Percentiles rank a stretch among this genome's conserved stretches.
phyloP scores from a whole-genome alignment of 805 yeast genomes.

The Spathaspora sp. region DNA sequence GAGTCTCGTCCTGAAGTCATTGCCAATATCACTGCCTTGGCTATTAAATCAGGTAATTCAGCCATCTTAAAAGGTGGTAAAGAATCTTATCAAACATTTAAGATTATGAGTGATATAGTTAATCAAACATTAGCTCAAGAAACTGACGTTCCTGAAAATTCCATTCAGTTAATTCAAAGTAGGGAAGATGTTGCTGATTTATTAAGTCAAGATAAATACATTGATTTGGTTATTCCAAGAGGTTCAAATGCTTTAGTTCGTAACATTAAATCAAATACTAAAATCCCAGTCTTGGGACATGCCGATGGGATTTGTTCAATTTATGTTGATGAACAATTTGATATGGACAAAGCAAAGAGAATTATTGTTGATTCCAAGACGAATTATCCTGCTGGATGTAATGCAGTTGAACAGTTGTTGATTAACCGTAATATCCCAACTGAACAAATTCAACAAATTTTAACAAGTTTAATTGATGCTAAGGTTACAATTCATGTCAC shows the following conservation, averaged over 20 bases:
- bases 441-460: slow-evolving; percentile 19
- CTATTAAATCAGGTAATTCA: slow-evolving; percentile 94
- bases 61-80: slow-evolving; percentile 98
- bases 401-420: slow-evolving; percentile 87
- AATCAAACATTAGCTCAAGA: slow-evolving; percentile 49
- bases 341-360: slow-evolving; percentile 69
- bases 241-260: slow-evolving; percentile 94
- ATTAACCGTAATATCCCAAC: slow-evolving; percentile 46
- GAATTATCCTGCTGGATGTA: slow-evolving; percentile 98
- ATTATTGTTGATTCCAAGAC: slow-evolving; percentile 86
- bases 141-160: slow-evolving; percentile 74
- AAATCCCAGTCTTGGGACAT: slow-evolving; percentile 96
- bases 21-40: slow-evolving; percentile 94
- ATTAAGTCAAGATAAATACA: slow-evolving; percentile 78
- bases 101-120: slow-evolving; percentile 72
- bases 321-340: slow-evolving; percentile 75
- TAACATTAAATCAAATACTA: slow-evolving; percentile 79
- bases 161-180: slow-evolving; percentile 83
- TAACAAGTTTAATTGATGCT: slow-evolving; percentile 47
- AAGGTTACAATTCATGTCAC: slow-evolving; percentile 75
- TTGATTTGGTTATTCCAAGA: slow-evolving; percentile 94
- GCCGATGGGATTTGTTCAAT: slow-evolving; percentile 97
- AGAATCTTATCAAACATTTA: slow-evolving; percentile 83
- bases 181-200: slow-evolving; percentile 88
- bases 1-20: slow-evolving; percentile 98